Conservation (phyloP, 768 basidiomycete genomes). For the Amanita fuliginea region DNA sequence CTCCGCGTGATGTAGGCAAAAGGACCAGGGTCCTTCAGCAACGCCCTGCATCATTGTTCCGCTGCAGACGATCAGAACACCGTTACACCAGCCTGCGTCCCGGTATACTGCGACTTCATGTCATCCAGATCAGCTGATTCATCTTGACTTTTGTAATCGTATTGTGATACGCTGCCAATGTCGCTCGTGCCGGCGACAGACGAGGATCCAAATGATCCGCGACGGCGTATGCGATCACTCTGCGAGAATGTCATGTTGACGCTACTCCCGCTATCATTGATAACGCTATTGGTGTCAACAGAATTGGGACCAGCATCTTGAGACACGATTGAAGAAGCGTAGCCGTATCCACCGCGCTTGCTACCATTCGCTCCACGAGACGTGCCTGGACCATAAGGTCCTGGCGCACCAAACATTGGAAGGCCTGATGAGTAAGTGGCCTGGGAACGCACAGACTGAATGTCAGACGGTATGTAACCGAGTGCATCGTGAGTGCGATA, state of each 20-base stretch:
- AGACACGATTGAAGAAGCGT: constrained; percentile 88
- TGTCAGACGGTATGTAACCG: constrained; percentile 91
- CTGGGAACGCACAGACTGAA: constrained; percentile 92
- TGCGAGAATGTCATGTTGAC: constrained; percentile 76
- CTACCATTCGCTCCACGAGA: constrained; percentile 52
- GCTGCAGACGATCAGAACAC: constrained; percentile 51
- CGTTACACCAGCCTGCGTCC: constrained; percentile 77
- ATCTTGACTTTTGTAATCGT: constrained; percentile 87
- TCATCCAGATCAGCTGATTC: constrained; percentile 73
- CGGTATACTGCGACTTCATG: constrained; percentile 81
- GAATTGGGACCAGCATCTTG: constrained; percentile 72
- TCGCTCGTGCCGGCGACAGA: constrained; percentile 69
- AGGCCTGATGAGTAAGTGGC: constrained; percentile 91
- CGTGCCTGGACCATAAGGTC: constrained; percentile 59
- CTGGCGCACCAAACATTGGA: constrained; percentile 67
- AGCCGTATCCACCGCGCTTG: constrained; percentile 72
- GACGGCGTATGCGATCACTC: constrained; percentile 75
- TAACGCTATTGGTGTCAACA: constrained; percentile 51
- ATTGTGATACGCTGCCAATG: constrained; percentile 65
- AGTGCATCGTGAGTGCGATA: constrained; percentile 92
- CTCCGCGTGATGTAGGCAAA: not conserved
- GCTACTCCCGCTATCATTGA: constrained; percentile 36
- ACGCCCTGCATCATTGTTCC: not conserved
- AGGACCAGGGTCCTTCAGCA: not conserved
- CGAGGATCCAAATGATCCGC: constrained; percentile 59